Evolutionary conservation across 352 stramenopile species (phyloP).

Genomic region (Pythium chondricola): DNA sequence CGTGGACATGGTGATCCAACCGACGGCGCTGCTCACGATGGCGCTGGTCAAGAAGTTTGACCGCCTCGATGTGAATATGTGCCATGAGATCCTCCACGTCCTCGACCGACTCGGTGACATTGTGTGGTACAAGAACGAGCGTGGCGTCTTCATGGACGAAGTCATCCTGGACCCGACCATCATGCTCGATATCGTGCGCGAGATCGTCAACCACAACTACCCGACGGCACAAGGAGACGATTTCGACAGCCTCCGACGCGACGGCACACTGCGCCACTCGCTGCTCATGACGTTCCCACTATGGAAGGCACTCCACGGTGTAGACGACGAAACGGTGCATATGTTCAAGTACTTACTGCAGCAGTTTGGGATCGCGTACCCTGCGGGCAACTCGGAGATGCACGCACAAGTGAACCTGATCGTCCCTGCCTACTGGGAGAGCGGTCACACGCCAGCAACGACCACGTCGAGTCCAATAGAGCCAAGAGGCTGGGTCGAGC

Average conservation of each 20-base stretch:
- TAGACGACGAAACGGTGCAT: constrained; percentile 12
- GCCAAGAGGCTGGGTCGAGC: neutral
- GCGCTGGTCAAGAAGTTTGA: no score
- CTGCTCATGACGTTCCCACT: constrained; percentile 2
- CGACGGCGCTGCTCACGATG: no score
- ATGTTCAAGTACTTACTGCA: constrained; percentile 20
- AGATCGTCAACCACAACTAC: constrained; percentile 13
- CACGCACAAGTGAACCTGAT: constrained; percentile 17
- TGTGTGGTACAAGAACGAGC: constrained; percentile 13
- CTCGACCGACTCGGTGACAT: constrained; percentile 17
- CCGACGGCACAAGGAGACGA: constrained; percentile 3
- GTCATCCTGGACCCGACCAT: constrained; percentile 20
- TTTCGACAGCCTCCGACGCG: constrained; percentile 9
- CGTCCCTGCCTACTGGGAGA: constrained; percentile 9
- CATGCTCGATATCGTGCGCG: constrained; percentile 21
- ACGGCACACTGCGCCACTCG: constrained; percentile 10
- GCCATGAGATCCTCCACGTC: constrained; percentile 4
- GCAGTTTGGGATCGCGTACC: constrained; percentile 19
- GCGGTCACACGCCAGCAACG: neutral
- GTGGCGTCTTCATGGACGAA: constrained; percentile 2
- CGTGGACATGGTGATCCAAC: no score
- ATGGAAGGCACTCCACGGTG: neutral
- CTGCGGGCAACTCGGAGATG: constrained; percentile 5
- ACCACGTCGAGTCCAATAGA: neutral
- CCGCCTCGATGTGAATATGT: neutral